phyloP scores from a whole-genome alignment of 78 protist species.

The Dictyostelium discoideum region DNA sequence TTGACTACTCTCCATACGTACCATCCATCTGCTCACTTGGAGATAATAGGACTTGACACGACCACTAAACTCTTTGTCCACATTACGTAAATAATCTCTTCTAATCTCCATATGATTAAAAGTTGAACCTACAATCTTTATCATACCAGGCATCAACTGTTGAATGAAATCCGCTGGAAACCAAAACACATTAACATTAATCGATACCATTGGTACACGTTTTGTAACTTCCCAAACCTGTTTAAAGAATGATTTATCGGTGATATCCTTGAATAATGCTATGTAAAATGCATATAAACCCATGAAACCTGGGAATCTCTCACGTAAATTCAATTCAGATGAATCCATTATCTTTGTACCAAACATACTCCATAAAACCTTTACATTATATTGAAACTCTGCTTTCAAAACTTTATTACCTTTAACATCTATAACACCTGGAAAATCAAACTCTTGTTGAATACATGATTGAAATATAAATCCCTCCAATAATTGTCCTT shows the following conservation, averaged over 20 bases:
- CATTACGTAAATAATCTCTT: conserved; percentile 34
- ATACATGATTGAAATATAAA: conserved; percentile 66
- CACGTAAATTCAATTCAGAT: conserved; percentile 61
- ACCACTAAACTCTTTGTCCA: conserved; percentile 39
- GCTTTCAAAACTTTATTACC: conserved; percentile 58
- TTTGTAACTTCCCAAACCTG: conserved; percentile 60
- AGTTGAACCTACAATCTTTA: conserved; percentile 22
- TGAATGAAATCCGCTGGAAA: conserved; percentile 73
- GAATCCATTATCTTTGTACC: conserved; percentile 22
- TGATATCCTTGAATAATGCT: conserved; percentile 66
- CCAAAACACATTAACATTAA: conserved; percentile 71
- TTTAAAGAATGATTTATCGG: conserved; percentile 76
- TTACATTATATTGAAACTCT: conserved; percentile 57
- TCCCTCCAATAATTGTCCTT: conserved; percentile 73
- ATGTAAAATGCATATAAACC: conserved; percentile 74
- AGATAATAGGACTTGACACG: conserved; percentile 69
- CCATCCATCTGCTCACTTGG: conserved; percentile 85
- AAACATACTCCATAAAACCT: conserved; percentile 24
- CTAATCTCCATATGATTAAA: conserved; percentile 21
- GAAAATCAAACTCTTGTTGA: conserved; percentile 69
- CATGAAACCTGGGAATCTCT: conserved; percentile 66
- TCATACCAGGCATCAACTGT: conserved; percentile 41
- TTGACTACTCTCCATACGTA: conserved; percentile 63
- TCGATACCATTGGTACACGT: conserved; percentile 73
- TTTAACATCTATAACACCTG: conserved; percentile 66